A percentile compares a stretch with the other conserved stretches of the same genome.
phyloP scores from a whole-genome alignment of 106 monocot genomes.

The Phalaenopsis equestris region DNA sequence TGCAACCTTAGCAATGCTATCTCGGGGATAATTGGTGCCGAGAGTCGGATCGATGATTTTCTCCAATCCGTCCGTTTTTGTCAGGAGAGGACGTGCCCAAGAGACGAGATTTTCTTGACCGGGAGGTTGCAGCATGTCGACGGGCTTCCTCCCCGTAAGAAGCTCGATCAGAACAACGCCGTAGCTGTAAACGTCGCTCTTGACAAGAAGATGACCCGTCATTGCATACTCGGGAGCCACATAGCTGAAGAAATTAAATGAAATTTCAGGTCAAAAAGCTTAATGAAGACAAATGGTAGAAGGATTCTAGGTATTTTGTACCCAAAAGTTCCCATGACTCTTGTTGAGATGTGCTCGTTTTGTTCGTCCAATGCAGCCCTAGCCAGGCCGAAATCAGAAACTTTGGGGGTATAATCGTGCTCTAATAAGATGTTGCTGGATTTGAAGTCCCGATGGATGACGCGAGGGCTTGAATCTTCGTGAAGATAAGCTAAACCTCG shows the following conservation, averaged over 20 bases:
- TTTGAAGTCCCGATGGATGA: constrained; percentile 95
- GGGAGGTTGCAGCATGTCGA: constrained; percentile 64
- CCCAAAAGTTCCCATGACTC: constrained; percentile 99
- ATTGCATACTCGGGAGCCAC: constrained; percentile 95
- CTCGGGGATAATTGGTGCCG: constrained; percentile 28
- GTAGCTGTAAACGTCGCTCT: constrained; percentile 95
- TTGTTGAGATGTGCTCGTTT: constrained; percentile 80
- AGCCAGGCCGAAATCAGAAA: constrained; percentile 93
- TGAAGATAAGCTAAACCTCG: constrained; percentile 89
- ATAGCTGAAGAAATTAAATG: constrained; percentile 38
- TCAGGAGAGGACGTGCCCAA: constrained; percentile 83
- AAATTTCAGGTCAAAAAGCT: not conserved
- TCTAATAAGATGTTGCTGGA: constrained; percentile 94
- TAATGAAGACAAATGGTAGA: not conserved
- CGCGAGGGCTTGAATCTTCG: constrained; percentile 91
- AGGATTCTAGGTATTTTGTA: constrained; percentile 16
- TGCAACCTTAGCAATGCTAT: constrained; percentile 65
- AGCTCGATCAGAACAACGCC: constrained; percentile 92
- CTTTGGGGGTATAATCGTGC: constrained; percentile 76
- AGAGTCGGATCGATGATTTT: constrained; percentile 66
- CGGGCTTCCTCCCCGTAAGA: constrained; percentile 77
- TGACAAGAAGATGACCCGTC: constrained; percentile 97
- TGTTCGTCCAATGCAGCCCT: constrained; percentile 71
- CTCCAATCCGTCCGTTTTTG: constrained; percentile 42
- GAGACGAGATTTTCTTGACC: constrained; percentile 85